Base-by-base conservation (phyloP, 2,329 filamentous ascomycete genomes). In the Ophiostoma populinum region DNA sequence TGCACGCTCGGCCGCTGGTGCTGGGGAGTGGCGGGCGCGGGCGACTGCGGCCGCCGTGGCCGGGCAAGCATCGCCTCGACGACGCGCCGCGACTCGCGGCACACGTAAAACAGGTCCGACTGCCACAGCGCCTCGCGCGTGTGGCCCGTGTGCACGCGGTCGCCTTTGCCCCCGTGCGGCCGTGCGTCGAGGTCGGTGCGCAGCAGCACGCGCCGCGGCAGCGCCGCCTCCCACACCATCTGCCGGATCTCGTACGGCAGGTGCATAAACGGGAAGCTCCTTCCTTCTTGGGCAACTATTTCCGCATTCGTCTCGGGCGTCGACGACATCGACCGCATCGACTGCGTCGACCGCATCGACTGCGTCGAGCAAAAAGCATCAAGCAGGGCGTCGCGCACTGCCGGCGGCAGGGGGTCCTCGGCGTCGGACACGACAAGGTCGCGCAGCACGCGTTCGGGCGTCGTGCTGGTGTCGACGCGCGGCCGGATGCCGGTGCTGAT, bases 191-290 rank as follows among this genome's bases (percentile, higher is more conserved):
- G 34, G 17, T 45, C 43, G 5, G 26, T 18, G 12, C 34, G 38
- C 12, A 43, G 32, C 16, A 45, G 30, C 20, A 45, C 38, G 19
- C 43, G 41, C 3, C 24, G 10, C 7, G 43, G 41, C 32, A 45
- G 8, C 3, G 43, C 43, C 6, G 28, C 30, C 13, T 38, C 36
- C 43, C 43, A 45, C 26, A 45, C 25, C 29, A 45, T 42, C 34
- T 27, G 36, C 19, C 43, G 43, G 26, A 45, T 36, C 20, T 45
- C 43, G 6, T 24, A 35, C 5, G 43, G 43, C n/a, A 45, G 38
- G 6, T 3, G 7, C 4, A 24, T 5, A 13, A 45, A 45, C 12
- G 10, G 16, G 13, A 16, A 32, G 24, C 42, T 42, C n/a, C 17
- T 22, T 16, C 30, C 11, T 9, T 24, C 15, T n/a, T n/a, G n/a